Evolutionary conservation across 2,329 filamentous ascomycete genomes (phyloP), one percentile per base, ranked within the genome.

Genomic region (Xylariaceae sp.): DNA sequence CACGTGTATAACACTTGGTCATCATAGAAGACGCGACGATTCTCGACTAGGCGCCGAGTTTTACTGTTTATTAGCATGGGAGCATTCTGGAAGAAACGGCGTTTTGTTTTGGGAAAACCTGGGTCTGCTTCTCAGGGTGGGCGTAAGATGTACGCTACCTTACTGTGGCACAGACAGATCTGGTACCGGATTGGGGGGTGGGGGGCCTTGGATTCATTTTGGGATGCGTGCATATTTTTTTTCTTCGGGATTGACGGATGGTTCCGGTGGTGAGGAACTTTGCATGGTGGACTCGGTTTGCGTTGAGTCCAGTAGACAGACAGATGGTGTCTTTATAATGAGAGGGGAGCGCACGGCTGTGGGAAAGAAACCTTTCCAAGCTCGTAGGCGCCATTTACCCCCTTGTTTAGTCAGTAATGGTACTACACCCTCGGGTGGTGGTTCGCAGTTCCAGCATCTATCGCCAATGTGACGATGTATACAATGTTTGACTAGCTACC

Each of bases 241-340:
- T n/a, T n/a, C n/a, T n/a, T n/a, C n/a, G 39, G 59, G 72, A 70
- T 57, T 78, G 76, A 31, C 78, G 71, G 26, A 78, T 50, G 40
- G 52, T 51, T 44, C 29, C 28, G 52, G 45, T 5, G 50, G 28
- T 26, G 36, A 50, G 45, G 39, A 58, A 46, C 39, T 19, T 75
- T 73, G 58, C 77, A 79, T 53, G 69, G 70, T 3, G 71, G 69
- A 4, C 76, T 76, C 64, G 51, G 37, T 58, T 50, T 37, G 21
- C 36, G 36, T 50, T 19, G 26, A 40, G 37, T 21, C 31, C 37
- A 16, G 28, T 16, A 26, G 36, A 39, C 19, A 41, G 44, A 37
- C 29, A 17, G 39, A 33, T 21, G 17, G 14, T 34, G 41, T 23
- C 33, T 36, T 40, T 36, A 34, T 51, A 53, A 51, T 45, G 41